phyloP scores from a whole-genome alignment of 2,329 filamentous ascomycete genomes.

The Dothideomycetes sp. region DNA sequence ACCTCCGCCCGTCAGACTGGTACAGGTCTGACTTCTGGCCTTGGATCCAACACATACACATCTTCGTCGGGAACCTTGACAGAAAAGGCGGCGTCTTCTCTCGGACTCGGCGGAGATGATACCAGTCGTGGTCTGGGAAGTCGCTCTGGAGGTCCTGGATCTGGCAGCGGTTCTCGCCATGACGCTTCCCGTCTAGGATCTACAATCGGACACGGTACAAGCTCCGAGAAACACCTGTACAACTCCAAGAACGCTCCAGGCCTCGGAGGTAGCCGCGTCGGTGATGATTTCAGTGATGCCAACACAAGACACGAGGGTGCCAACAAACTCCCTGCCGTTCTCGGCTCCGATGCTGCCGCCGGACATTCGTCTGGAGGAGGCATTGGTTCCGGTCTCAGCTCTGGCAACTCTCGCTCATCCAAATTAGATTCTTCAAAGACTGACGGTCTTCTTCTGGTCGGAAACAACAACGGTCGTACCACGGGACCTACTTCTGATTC shows the following conservation, averaged over 20 bases:
- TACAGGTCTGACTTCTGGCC: background rate
- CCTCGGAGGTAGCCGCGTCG: slow-evolving; percentile 6
- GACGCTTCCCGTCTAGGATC: slow-evolving; percentile 4
- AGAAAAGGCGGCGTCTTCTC: background rate
- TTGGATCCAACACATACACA: background rate
- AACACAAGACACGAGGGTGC: slow-evolving; percentile 10
- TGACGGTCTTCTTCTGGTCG: background rate
- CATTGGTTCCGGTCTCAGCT: background rate
- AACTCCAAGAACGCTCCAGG: slow-evolving; percentile 6
- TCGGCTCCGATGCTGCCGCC: slow-evolving; percentile 5
- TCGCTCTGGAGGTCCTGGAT: slow-evolving; percentile 3
- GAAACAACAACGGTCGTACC: background rate
- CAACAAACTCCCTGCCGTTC: background rate
- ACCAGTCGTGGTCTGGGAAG: background rate
- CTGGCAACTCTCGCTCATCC: background rate
- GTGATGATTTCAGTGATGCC: slow-evolving; percentile 7
- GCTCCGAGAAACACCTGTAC: slow-evolving; percentile 9
- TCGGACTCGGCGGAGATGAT: background rate
- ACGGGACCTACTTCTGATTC: background rate
- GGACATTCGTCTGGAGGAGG: background rate
- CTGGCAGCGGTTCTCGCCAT: slow-evolving; percentile 2
- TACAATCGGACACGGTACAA: slow-evolving; percentile 2
- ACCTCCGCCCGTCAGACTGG: background rate
- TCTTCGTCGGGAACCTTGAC: background rate
- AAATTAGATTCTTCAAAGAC: background rate